These are phyloP conservation scores for Orbilia oligospora DNA, from an alignment of 2,329 filamentous ascomycete genomes.

Conservation along the genomic window DNA sequence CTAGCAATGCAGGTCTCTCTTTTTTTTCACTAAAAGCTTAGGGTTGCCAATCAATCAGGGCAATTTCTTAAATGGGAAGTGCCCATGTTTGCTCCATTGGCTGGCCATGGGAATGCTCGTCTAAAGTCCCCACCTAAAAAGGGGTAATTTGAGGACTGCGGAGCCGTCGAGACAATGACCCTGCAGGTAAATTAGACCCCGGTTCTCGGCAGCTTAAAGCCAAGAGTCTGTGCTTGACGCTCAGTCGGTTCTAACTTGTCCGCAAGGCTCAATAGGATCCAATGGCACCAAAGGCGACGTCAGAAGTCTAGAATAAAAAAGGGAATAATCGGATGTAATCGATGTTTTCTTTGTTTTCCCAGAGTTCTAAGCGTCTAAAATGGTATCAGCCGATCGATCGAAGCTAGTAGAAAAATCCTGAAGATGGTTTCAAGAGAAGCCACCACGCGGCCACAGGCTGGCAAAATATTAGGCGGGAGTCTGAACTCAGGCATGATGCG, in stretches of 20 bases:
- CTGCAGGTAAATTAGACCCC: slow-evolving; percentile 35
- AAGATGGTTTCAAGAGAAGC: slow-evolving; percentile 11
- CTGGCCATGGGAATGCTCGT: background rate
- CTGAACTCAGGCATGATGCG: slow-evolving; percentile 13
- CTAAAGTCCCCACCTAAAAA: slow-evolving; percentile 18
- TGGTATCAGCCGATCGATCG: background rate
- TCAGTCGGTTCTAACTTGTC: background rate
- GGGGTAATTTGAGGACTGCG: slow-evolving; percentile 30
- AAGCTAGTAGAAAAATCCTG: slow-evolving; percentile 1
- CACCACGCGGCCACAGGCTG: background rate
- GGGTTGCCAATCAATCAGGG: slow-evolving; percentile 8
- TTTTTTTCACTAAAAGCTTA: background rate
- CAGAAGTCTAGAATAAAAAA: background rate
- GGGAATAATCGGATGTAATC: background rate
- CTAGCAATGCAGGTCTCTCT: slow-evolving; percentile 1
- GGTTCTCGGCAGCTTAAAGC: slow-evolving; percentile 23
- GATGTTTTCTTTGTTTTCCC: slow-evolving; percentile 19
- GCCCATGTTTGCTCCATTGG: slow-evolving; percentile 18
- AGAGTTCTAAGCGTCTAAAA: slow-evolving; percentile 2
- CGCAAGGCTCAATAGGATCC: background rate
- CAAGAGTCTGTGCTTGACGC: slow-evolving; percentile 8
- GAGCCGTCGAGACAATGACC: slow-evolving; percentile 14
- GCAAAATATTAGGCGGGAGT: background rate
- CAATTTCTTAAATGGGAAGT: background rate
- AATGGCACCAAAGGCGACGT: slow-evolving; percentile 4